Evolutionary conservation across 2,329 filamentous ascomycete species (phyloP).

Genomic region (Onygenales sp.): DNA sequence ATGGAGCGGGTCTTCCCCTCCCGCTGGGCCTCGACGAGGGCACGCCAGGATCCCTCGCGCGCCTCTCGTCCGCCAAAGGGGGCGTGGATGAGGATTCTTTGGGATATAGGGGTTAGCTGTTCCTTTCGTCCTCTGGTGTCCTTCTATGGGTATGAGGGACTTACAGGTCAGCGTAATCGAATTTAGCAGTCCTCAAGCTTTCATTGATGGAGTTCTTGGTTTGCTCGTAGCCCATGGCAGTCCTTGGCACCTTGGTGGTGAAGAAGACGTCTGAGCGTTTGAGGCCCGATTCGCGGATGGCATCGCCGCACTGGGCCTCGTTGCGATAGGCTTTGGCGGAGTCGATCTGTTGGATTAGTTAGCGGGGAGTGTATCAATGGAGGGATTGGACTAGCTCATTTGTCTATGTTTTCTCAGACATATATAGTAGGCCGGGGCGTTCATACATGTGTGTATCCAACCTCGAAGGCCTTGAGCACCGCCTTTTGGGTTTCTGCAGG

Average conservation of each 20-base stretch:
- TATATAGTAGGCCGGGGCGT: background rate
- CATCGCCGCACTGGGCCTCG: conserved; percentile 45
- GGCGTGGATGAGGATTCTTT: conserved; percentile 30
- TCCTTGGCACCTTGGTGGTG: conserved; percentile 51
- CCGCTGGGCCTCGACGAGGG: conserved; percentile 30
- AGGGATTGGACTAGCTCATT: too few species aligned
- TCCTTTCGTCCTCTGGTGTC: background rate
- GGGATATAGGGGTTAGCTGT: background rate
- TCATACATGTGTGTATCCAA: conserved; percentile 48
- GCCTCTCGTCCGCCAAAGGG: conserved; percentile 29
- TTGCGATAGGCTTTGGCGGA: conserved; percentile 50
- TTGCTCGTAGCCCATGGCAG: conserved; percentile 50
- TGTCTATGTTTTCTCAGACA: too few species aligned
- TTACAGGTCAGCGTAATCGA: conserved; percentile 60
- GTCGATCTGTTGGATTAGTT: conserved; percentile 37
- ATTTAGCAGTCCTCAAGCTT: conserved; percentile 52
- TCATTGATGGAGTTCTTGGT: conserved; percentile 55
- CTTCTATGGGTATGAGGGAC: conserved; percentile 4
- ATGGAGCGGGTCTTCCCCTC: conserved; percentile 28
- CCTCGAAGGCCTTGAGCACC: conserved; percentile 45
- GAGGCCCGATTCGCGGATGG: conserved; percentile 43
- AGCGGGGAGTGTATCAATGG: too few species aligned
- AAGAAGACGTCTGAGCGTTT: conserved; percentile 51
- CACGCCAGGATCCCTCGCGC: conserved; percentile 31
- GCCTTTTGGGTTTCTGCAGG: conserved; percentile 49